phyloP scores from a whole-genome alignment of 441 rosid species.

The Isatis lusitanica region DNA sequence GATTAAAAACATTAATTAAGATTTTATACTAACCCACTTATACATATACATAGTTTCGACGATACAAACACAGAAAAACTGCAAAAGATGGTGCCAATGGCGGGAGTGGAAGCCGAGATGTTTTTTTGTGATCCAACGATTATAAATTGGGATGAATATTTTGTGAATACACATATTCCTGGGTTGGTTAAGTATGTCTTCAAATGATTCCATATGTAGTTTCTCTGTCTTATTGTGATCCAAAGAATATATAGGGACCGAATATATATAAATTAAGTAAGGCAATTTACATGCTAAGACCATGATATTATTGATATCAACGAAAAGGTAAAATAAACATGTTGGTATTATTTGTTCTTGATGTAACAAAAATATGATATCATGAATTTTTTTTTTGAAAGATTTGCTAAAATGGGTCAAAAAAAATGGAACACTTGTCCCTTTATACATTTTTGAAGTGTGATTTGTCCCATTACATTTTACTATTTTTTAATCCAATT shows the following conservation, averaged over 20 bases:
- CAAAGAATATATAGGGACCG: background rate
- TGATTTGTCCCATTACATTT: too few relatives aligned
- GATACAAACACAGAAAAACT: constrained; percentile 18
- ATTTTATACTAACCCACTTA: background rate
- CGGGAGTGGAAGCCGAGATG: background rate
- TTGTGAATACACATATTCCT: constrained; percentile 8
- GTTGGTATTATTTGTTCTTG: background rate
- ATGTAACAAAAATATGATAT: background rate
- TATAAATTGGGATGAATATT: constrained; percentile 28
- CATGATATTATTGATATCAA: background rate
- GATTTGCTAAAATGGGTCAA: too few relatives aligned
- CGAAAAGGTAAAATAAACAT: background rate
- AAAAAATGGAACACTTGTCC: too few relatives aligned
- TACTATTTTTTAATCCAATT: too few relatives aligned
- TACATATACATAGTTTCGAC: constrained; percentile 23
- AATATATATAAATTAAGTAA: background rate
- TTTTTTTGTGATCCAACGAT: constrained; percentile 17
- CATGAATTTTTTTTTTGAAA: too few relatives aligned
- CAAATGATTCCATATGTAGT: background rate
- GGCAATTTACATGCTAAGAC: too few relatives aligned
- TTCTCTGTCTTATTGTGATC: background rate
- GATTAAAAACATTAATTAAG: background rate
- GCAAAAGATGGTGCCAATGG: background rate
- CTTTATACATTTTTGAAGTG: too few relatives aligned
- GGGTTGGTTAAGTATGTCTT: constrained; percentile 25